phyloP scores from a whole-genome alignment of 2,329 filamentous ascomycete genomes.

The Colletotrichum spinosum region DNA sequence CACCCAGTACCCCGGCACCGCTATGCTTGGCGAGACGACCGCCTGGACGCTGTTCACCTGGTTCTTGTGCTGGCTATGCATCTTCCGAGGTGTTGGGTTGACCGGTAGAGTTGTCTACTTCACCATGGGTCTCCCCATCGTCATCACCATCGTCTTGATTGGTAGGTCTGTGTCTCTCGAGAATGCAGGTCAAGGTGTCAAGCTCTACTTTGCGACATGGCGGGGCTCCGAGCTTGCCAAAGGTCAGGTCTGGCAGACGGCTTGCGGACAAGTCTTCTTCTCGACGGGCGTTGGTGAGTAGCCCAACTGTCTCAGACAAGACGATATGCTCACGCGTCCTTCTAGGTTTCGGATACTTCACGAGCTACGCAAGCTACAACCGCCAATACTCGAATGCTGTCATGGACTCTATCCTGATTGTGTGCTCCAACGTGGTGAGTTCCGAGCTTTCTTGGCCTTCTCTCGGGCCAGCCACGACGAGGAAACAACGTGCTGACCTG shows the following conservation, averaged over 20 bases:
- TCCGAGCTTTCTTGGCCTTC: too few relatives aligned
- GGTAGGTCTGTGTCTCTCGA: slow-evolving; percentile 64
- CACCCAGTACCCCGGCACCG: slow-evolving; percentile 58
- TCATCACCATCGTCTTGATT: slow-evolving; percentile 67
- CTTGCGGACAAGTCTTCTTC: slow-evolving; percentile 58
- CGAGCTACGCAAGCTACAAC: slow-evolving; percentile 69
- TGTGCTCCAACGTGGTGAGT: slow-evolving; percentile 59
- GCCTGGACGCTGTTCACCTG: slow-evolving; percentile 68
- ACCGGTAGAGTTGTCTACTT: slow-evolving; percentile 71
- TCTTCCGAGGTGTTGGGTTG: slow-evolving; percentile 68
- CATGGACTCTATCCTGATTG: slow-evolving; percentile 68
- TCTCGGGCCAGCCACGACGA: too few relatives aligned
- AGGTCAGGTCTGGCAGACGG: slow-evolving; percentile 69
- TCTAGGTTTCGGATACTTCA: slow-evolving; percentile 56
- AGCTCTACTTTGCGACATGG: slow-evolving; percentile 59
- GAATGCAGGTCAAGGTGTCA: slow-evolving; percentile 64
- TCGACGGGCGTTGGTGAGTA: slow-evolving; percentile 18
- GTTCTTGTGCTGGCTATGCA: slow-evolving; percentile 70
- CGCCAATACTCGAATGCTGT: slow-evolving; percentile 68
- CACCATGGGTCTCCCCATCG: slow-evolving; percentile 70
- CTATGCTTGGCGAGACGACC: slow-evolving; percentile 65
- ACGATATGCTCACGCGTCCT: not conserved
- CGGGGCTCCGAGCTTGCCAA: slow-evolving; percentile 61
- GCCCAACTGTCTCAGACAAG: slow-evolving; percentile 66
- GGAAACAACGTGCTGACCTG: too few relatives aligned